Evolutionary conservation across 768 basidiomycete species (phyloP), one percentile per base, ranked within the genome.

Genomic region (Austroboletus festivus): DNA sequence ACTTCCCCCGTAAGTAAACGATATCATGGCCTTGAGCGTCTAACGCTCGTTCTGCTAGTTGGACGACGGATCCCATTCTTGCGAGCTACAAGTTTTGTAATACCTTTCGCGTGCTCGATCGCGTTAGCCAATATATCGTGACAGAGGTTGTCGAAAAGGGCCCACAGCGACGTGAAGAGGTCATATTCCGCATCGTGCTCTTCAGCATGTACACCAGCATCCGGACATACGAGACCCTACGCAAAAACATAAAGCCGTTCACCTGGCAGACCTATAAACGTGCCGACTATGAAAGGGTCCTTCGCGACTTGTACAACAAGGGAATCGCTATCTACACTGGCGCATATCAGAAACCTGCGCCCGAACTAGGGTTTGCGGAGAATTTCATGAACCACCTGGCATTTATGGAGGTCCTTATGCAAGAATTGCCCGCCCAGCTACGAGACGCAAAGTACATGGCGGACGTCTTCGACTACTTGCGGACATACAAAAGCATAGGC

Each of bases 121-220:
- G 79, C 30, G 75, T 75, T 16, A 80, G 77, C 24, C 89, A 91
- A 56, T 91, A 75, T 53, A 71, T 90, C 48, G 73, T 91, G 26
- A 58, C 64, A 6, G 76, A 87, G 47, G 86, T 91, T 51, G 81
- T 90, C 52, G 75, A 83, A 55, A 78, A 80, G 57, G 87, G 87
- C 33, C 71, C 79, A 3, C 82, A 83, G 55, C 66, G 72, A 24
- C 74, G 77, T 19, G 65, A 68, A 13, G 89, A 91, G 63, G 62
- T 87, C 45, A 75, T 79, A 20, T 91, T 91, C 55, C 83, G 89
- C 38, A 76, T 90, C 47, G 54, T 78, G 50, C 71, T 91, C 34
- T 91, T 86, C 73, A 84, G 83, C 57, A 71, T 71, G 12, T 91
- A 85, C 70, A 86, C 83, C 54, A 81, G 69, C 55, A 81, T 85